Evolutionary conservation across 2,329 filamentous ascomycete species (phyloP), one percentile per base, ranked within the genome.

Genomic region (Chaetomium sp.): DNA sequence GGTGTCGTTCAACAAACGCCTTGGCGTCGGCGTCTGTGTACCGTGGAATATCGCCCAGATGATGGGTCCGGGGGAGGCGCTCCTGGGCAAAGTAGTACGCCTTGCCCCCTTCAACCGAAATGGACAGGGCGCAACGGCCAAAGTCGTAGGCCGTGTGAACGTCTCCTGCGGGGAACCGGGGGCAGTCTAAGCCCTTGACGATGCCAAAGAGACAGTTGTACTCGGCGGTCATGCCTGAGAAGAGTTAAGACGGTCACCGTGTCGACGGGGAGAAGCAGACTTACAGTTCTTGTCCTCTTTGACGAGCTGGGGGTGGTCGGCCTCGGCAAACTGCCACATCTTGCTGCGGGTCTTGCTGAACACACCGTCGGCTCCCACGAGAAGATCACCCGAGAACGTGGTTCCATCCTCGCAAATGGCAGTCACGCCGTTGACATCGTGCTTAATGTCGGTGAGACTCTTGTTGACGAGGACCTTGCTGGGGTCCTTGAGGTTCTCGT

Each of bases 331-430:
- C 3, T 67, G 62, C 27, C 77, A 74, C 72, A 80, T 76, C 38
- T 75, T 72, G 9, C 65, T 60, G 6, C 78, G 72, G 4, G 75
- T 74, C 25, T 66, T 73, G 67, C 78, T 80, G 64, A 78, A 76
- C 1, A 77, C 76, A n/a, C 80, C 80, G 63, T 82, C 80, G 13
- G 78, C 77, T 8, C 78, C 80, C 23, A 81, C 70, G 5, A 79
- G 63, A n/a, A 82, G 68, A 64, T 76, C 71, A 0, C 76, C 78
- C 0, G 66, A 25, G 65, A 76, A 75, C 1, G 68, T 54, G 0
- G 71, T 71, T 5, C 78, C 77, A 62, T 80, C 77, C 2, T 67
- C 69, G 38, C 75, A 76, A 12, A 66, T 66, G 10, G 78, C 75
- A 2, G 63, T 66, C 1, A 75, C 75, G 1, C 71, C 72, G 13